These are phyloP conservation scores for Ophiostoma triangulosporum DNA, from an alignment of 2,329 filamentous ascomycete genomes.

Conservation along the genomic window DNA sequence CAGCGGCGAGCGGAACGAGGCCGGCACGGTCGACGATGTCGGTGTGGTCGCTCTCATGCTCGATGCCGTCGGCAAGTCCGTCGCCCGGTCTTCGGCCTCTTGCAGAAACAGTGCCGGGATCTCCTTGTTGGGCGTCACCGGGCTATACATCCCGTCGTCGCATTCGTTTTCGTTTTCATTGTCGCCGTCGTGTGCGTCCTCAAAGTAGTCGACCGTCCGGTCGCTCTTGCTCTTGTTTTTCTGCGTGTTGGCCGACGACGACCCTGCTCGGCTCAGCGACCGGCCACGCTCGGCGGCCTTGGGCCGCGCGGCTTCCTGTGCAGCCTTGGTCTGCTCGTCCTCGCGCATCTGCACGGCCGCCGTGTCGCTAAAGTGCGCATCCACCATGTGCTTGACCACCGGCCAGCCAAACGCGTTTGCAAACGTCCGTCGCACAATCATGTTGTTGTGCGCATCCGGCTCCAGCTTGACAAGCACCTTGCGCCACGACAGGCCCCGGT, in stretches of 20 bases:
- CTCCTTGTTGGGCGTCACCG: neutral
- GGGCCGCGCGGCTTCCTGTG: neutral
- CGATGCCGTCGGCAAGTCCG: neutral
- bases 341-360: conserved; percentile 51
- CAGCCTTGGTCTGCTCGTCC: conserved; percentile 24
- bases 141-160: neutral
- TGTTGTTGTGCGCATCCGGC: conserved; percentile 97
- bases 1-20: neutral
- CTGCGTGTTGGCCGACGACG: neutral
- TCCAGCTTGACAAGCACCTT: conserved; percentile 93
- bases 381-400: conserved; percentile 85
- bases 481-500: conserved; percentile 81
- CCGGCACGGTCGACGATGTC: neutral
- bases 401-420: conserved; percentile 97
- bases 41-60: neutral
- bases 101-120: neutral
- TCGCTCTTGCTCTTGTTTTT: neutral
- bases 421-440: conserved; percentile 91
- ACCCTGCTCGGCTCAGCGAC: neutral
- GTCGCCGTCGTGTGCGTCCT: neutral
- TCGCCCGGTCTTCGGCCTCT: conserved; percentile 1
- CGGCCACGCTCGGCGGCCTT: neutral
- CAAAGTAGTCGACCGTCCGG: neutral
- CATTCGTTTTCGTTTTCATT: neutral
- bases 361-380: conserved; percentile 81